Base-by-base conservation (phyloP, 768 basidiomycete species). In the Boletus subparvulus region DNA sequence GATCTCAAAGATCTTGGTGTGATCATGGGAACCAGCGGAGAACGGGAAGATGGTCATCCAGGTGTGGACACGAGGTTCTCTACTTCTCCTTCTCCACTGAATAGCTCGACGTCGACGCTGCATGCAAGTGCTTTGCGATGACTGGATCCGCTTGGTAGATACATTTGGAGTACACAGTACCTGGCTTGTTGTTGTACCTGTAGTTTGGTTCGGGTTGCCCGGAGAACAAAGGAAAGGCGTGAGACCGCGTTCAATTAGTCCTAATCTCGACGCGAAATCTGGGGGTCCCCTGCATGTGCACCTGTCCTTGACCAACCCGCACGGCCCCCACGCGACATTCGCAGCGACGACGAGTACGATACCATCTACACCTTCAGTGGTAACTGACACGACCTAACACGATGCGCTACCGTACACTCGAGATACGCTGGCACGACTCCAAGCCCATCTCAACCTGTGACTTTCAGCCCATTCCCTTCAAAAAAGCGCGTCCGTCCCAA, bases 401-500 rank as follows among this genome's bases (percentile, higher is more conserved):
- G 59, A 94, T 94, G 92, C 87, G 91, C 58, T 91, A 90, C 71
- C 83, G 90, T 57, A 93, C 92, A 4, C 83, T 95, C 44, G 94
- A 95, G 77, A 97, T 97, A 68, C 83, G 94, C 61, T 97, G 94
- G 94, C 94, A 97, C 79, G 94, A 94, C 78, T 86, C 82, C 72
- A 92, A 92, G 68, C 94, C 94, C 44, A 95, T 99, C 73, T 95
- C 93, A 43, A 92, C 94, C 16, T 93, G 92, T 73, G 97, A 99
- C 78, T 97, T 97, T 69, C 97, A 98, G 69, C 88, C 92, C 19
- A 69, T 86, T 33, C 76, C 89, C 2, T 90, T 81, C 78, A 91
- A 90, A 78, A 89, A 86, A 73, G 86, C 89, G 75, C 84, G 88
- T 74, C 87, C 88, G 3, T 52, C 63, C 17, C 80, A 84, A 60